Evolutionary conservation across 2,329 filamentous ascomycete genomes (phyloP).

Genomic region (Pyrenophora seminiperda): DNA sequence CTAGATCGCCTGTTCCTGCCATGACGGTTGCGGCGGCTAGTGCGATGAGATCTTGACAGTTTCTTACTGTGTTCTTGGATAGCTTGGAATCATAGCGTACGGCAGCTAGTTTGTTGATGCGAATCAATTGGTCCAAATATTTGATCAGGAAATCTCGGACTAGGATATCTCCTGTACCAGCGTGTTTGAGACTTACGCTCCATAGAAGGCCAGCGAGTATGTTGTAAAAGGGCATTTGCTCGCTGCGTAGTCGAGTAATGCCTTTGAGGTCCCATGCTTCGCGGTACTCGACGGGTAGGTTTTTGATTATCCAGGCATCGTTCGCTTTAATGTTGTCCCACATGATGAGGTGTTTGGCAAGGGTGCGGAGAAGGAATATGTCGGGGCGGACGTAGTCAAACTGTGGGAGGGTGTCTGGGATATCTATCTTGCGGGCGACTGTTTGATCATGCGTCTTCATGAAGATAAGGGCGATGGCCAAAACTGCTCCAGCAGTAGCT

Average conservation of each 20-base stretch:
- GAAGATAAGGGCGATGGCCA: constrained; percentile 89
- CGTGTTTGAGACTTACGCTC: constrained; percentile 56
- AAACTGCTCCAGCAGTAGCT: constrained; percentile 88
- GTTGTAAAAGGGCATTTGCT: constrained; percentile 90
- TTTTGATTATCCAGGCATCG: constrained; percentile 74
- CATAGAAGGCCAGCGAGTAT: constrained; percentile 90
- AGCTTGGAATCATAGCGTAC: constrained; percentile 81
- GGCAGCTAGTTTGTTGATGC: constrained; percentile 69
- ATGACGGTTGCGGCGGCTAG: constrained; percentile 86
- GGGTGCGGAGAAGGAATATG: constrained; percentile 84
- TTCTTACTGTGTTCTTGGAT: constrained; percentile 79
- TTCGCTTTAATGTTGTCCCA: constrained; percentile 82
- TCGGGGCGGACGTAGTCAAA: constrained; percentile 97
- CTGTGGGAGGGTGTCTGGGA: constrained; percentile 86
- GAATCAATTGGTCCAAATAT: constrained; percentile 86
- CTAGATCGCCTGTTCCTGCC: constrained; percentile 91
- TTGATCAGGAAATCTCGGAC: constrained; percentile 82
- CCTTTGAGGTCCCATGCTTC: constrained; percentile 63
- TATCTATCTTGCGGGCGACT: constrained; percentile 88
- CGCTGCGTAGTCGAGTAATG: constrained; percentile 70
- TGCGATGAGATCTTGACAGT: constrained; percentile 88
- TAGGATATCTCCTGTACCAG: constrained; percentile 59
- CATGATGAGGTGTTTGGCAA: constrained; percentile 89
- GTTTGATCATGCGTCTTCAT: constrained; percentile 94
- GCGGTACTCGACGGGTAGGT: constrained; percentile 73